A percentile compares a stretch with the other conserved stretches of the same genome.
These are phyloP conservation scores for Paramecium caudatum DNA, from an alignment of 73 alveolate species.

Conservation along the genomic window DNA sequence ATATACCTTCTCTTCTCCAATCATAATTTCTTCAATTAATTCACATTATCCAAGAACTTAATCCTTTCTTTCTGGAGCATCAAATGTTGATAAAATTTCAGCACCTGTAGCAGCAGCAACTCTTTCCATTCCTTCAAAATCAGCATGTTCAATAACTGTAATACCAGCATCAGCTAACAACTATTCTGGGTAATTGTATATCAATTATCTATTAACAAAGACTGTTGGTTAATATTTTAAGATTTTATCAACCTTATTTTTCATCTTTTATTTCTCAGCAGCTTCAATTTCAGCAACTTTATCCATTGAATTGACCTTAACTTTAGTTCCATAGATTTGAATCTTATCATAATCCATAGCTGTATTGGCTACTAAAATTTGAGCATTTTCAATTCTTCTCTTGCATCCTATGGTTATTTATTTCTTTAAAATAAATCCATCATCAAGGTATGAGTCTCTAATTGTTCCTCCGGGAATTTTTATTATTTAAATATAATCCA, in stretches of 20 bases:
- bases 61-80: constrained; percentile 91
- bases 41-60: constrained; percentile 93
- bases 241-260: constrained; percentile 94
- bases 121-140: constrained; percentile 99
- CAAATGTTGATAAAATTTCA: constrained; percentile 98
- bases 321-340: constrained; percentile 98
- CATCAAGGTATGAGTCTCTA: constrained; percentile 96
- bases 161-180: constrained; percentile 95
- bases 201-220: constrained; percentile 98
- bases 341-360: constrained; percentile 99
- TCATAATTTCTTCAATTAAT: constrained; percentile 97
- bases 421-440: constrained; percentile 97
- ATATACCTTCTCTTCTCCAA: constrained; percentile 98
- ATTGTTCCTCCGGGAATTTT: constrained; percentile 98
- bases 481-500: constrained; percentile 93
- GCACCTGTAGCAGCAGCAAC: constrained; percentile 99
- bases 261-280: constrained; percentile 98
- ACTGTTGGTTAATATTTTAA: constrained; percentile 96
- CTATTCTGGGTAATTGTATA: constrained; percentile 99
- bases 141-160: constrained; percentile 99
- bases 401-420: constrained; percentile 95
- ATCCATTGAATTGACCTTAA: constrained; percentile 95
- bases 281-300: constrained; percentile 96
- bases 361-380: constrained; percentile 94
- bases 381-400: constrained; percentile 89